Evolutionary conservation across 2,329 filamentous ascomycete genomes (phyloP), one percentile per base, ranked within the genome.

Genomic region (Fusarium sp.): DNA sequence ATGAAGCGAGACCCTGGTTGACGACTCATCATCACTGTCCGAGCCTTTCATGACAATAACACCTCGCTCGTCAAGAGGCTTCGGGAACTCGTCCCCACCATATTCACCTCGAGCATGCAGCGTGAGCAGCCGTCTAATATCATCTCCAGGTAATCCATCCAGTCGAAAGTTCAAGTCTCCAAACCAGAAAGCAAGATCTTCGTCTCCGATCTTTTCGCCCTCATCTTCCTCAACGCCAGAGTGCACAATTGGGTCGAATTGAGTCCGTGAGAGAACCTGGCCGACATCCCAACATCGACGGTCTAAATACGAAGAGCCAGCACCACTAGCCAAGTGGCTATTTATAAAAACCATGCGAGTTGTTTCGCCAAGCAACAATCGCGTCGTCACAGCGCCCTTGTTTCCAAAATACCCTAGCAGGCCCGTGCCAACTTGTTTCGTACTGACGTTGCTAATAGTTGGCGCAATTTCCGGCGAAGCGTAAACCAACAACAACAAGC

Each of bases 151-250:
- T 52, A 98, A 88, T 46, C 92, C 93, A 54, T 97, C 93, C 1
- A 99, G 86, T 35, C 96, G 90, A 78, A 98, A 99, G 79, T 99
- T 99, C 44, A 99, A 85, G 80, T 99, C 96, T 10, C 96, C 96
- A 77, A 97, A 93, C 94, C 95, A 98, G 77, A 99, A 98, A 1
- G 91, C 90, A 81, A 98, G 94, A 77, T 99, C 96, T 72, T 97
- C 95, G 41, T 97, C 93, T 2, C 93, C 95, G 70, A 99, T 91
- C 38, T 85, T 88, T 55, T 92, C 90, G 1, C 86, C 83, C 26
- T 91, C 89, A n/a, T 91, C 89, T 40, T 90, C 85, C 3, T 88
- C 83, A 9, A 92, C 89, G 12, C 92, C 90, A 0, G 87, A 84
- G 63, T 91, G 87, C 41, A 85, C 84, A 10, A 97, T 87, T 0